Evolutionary conservation across 371 early-diverging fungal genomes (phyloP), one percentile per base, ranked within the genome.

Genomic region (Rhizopus sp.): DNA sequence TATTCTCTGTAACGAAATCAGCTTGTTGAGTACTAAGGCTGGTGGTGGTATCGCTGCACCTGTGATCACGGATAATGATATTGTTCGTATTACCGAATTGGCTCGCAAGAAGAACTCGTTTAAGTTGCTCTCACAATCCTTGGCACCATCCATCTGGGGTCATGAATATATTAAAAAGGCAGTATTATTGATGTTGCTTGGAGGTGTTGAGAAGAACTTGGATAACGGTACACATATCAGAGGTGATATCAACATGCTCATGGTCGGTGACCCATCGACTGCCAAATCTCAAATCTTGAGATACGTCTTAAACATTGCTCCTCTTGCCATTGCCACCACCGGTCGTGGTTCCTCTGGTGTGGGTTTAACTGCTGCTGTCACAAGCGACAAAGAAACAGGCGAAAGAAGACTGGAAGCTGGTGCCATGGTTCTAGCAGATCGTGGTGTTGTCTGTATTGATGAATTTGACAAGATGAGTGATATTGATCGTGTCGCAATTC

Each of bases 381-480:
- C 93, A 4, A 74, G 85, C 7, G 93, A 94, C 67, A 88, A 87
- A 59, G 94, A 94, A 50, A 93, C 93, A 6, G 90, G 92, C 62
- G 99, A 96, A 70, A 84, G 91, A 53, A 84, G 88, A 52, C 70
- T 99, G 55, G 99, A 99, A 67, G 99, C 99, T 3, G 99, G 99
- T 68, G 99, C 99, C 2, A 98, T 99, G 97, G 99, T 99, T 29
- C 78, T 99, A 53, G 99, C 98, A 12, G 99, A 99, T 66, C 87
- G 96, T 33, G 99, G 99, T 50, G 89, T 99, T 23, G 97, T 97
- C 12, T 99, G 99, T 77, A 99, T 99, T 68, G 99, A 99, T 83
- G 99, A 99, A 80, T 99, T 99, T 82, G 99, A 99, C 83, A 99
- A 99, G 76, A 99, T 99, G 99, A 90, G 89, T 53, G 99, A 99